Evolutionary conservation across 2,329 filamentous ascomycete genomes (phyloP), one percentile per base, ranked within the genome.

Genomic region (Simplicillium aogashimaense): DNA sequence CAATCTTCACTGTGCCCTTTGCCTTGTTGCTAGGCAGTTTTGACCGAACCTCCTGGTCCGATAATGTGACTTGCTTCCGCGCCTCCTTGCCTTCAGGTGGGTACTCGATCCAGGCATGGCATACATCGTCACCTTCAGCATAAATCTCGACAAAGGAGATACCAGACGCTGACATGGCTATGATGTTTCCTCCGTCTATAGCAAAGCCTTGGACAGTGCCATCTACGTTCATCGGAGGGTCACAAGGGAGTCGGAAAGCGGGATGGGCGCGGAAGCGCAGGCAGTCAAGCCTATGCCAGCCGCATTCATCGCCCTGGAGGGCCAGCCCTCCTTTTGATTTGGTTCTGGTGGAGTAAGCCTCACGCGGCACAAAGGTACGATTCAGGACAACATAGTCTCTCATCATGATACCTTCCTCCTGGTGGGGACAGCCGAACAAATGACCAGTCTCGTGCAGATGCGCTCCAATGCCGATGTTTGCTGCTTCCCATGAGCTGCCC

Each of bases 401-500:
- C 38, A 88, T 68, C 90, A 97, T 97, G 45, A 97, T 72, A n/a
- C 92, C 90, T 20, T 69, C 83, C 54, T 92, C 86, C 55, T 94
- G 87, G 55, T 94, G 86, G 9, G 87, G 86, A 49, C 86, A 94
- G 37, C 90, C 90, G 49, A 97, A 84, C 16, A 95, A 62, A 62
- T 94, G 90, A 3, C 90, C 90, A 1, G 83, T 83, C 61, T 95
- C 88, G 59, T 94, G 90, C 36, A 97, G 62, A 59, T 97, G 90
- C 9, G 87, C 89, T 7, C 90, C 90, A 47, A 97, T 94, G 25
- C 89, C 89, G 45, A 95, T 83, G 51, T 90, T 94, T 18, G 86
- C 88, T n/a, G 88, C 81, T 58, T 97, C 90, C 90, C 90, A 97
- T 36, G 81, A 92, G 55, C 86, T 94, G 17, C 89, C 89, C 7